Percentiles rank a stretch among this genome's conserved stretches.
phyloP scores from a whole-genome alignment of 495 filamentous ascomycete genomes.

The Pseudoneurospora amorphoporcata region DNA sequence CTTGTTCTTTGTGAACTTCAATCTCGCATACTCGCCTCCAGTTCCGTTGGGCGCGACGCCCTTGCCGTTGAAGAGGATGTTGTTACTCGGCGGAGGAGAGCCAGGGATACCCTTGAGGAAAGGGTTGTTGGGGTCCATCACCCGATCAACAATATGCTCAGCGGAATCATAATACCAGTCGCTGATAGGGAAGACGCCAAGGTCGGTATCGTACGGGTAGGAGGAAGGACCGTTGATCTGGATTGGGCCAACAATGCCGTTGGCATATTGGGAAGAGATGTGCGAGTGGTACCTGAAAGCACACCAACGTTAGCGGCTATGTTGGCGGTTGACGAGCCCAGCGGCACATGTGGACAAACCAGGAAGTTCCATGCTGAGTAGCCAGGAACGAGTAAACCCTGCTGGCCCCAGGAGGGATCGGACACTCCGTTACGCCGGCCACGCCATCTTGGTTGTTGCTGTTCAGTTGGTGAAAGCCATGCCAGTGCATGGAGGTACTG shows the following conservation, averaged over 20 bases:
- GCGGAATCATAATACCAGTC: constrained; percentile 25
- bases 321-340: neutral
- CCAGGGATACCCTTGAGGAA: constrained; percentile 13
- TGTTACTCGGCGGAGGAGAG: constrained; percentile 6
- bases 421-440: constrained; percentile 30
- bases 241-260: constrained; percentile 34
- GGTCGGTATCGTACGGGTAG: constrained; percentile 38
- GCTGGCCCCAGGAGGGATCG: constrained; percentile 27
- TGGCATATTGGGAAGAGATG: constrained; percentile 35
- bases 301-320: neutral
- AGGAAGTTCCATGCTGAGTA: constrained; percentile 42
- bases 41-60: constrained; percentile 18
- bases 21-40: constrained; percentile 9
- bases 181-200: constrained; percentile 32
- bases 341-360: constrained; percentile 21
- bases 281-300: constrained; percentile 39
- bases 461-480: constrained; percentile 18
- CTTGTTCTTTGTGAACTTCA: constrained; percentile 22
- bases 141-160: neutral
- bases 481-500: constrained; percentile 20
- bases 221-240: constrained; percentile 40
- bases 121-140: constrained; percentile 35
- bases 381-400: constrained; percentile 42
- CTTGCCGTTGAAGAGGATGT: constrained; percentile 26
- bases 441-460: constrained; percentile 32